Base-by-base conservation (phyloP, 1,284 basidiomycete species). In the Clitocybe nebularis region DNA sequence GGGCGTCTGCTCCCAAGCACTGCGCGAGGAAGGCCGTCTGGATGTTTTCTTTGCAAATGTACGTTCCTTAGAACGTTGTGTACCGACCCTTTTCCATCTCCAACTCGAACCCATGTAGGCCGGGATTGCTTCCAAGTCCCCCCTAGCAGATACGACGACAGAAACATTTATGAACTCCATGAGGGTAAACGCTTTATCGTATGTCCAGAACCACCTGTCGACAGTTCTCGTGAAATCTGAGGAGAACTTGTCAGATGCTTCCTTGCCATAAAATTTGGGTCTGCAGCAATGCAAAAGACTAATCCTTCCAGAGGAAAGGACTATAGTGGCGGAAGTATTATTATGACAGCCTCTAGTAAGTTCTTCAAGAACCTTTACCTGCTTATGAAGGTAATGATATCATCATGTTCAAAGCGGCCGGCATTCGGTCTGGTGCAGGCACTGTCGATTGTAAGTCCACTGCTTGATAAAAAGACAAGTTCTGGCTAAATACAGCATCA, bases 31-130 rank as follows among this genome's bases (percentile, higher is more conserved):
- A 56, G 91, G 91, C 2, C 76, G 81, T 36, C 71, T 96, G 11
- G 94, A 97, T 54, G 84, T 95, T 51, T 96, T 94, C 72, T 96
- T 93, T 59, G 93, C 93, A 26, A 96, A 97, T 58, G 92, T 90
- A 54, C 53, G 77, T 44, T 22, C 5, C 5, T 19, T 45, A 1
- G 5, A 16, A 41, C 22, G 25, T 11, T 29, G 9, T 32, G 1
- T 17, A 2, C 8, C 7, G 14, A 34, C n/a, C 20, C 14, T 21
- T 5, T 4, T 11, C 8, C 4, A n/a, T 17, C 19, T 32, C 19
- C n/a, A 7, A 14, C 3, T 16, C 17, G 30, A 23, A 10, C 13
- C 19, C 10, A 33, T n/a, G n/a, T 52, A 89, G 87, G 85, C 86
- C 46, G 85, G 84, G 6, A 59, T 84, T 36, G 76, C 73, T 3